phyloP scores from a whole-genome alignment of 2,329 filamentous ascomycete species.

The Hypomyces perniciosus region DNA sequence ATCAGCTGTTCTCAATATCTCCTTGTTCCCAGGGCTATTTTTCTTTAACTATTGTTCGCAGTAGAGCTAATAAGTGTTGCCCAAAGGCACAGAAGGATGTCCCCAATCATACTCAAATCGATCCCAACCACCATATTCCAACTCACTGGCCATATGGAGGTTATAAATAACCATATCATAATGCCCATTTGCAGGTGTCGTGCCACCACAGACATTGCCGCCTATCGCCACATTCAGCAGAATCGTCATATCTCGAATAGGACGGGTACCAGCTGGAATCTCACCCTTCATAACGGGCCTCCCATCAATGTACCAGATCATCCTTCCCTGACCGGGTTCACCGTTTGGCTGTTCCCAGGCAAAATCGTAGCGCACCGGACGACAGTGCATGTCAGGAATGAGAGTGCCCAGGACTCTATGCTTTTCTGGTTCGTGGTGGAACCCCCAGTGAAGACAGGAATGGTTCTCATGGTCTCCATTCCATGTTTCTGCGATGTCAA shows the following conservation, averaged over 20 bases:
- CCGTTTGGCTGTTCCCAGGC: conserved; percentile 47
- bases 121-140: conserved; percentile 46
- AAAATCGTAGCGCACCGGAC: conserved; percentile 48
- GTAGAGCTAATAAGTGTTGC: conserved; percentile 27
- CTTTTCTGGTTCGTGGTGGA: conserved; percentile 49
- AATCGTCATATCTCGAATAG: conserved; percentile 50
- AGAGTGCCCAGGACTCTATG: conserved; percentile 49
- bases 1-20: no score
- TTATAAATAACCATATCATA: conserved; percentile 53
- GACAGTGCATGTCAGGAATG: conserved; percentile 41
- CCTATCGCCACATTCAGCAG: conserved; percentile 59
- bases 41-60: no score
- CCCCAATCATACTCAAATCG: conserved; percentile 48
- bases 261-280: conserved; percentile 46
- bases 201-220: conserved; percentile 50
- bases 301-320: conserved; percentile 56
- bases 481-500: conserved; percentile 58
- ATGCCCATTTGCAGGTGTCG: conserved; percentile 43
- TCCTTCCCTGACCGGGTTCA: conserved; percentile 36
- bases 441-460: conserved; percentile 54
- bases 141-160: conserved; percentile 47
- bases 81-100: conserved; percentile 18
- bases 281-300: conserved; percentile 49
- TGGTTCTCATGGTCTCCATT: conserved; percentile 51
- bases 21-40: no score